phyloP scores from a whole-genome alignment of 2,329 filamentous ascomycete genomes.

The Orbilia javanica region DNA sequence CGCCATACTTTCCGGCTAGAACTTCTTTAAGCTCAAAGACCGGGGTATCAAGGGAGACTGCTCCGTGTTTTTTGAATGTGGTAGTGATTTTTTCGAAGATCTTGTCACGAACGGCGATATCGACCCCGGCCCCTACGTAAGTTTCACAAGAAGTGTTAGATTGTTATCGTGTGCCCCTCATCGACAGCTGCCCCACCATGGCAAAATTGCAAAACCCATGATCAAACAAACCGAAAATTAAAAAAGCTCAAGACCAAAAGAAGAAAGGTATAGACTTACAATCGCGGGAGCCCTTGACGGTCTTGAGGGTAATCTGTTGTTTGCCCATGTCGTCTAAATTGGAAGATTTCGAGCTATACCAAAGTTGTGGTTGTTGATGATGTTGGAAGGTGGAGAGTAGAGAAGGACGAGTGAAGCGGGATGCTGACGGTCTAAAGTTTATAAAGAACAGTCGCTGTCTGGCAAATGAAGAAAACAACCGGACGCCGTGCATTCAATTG shows the following conservation, averaged over 20 bases:
- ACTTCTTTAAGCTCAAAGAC: constrained; percentile 91
- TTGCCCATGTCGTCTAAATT: constrained; percentile 53
- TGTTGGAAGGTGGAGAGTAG: constrained; percentile 28
- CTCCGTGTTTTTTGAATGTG: constrained; percentile 87
- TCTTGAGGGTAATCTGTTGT: constrained; percentile 56
- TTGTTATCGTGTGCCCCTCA: constrained; percentile 52
- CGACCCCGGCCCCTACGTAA: constrained; percentile 75
- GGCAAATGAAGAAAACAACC: constrained; percentile 24
- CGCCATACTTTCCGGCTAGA: constrained; percentile 88
- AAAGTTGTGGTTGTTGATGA: not conserved
- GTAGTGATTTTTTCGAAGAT: constrained; percentile 81
- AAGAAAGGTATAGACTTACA: constrained; percentile 26
- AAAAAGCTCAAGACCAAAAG: not conserved
- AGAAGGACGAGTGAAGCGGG: constrained; percentile 25
- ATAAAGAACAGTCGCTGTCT: constrained; percentile 18
- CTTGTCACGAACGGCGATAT: constrained; percentile 83
- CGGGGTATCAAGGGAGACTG: constrained; percentile 81
- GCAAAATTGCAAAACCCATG: not conserved
- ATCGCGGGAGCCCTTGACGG: constrained; percentile 56
- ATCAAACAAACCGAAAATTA: no score
- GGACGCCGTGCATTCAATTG: constrained; percentile 47
- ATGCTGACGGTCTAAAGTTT: constrained; percentile 23
- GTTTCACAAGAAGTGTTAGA: constrained; percentile 31
- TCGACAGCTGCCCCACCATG: constrained; percentile 24
- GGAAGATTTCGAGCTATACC: constrained; percentile 35